Conservation (phyloP, 2,329 filamentous ascomycete species). For the Pyrenochaeta sp. region DNA sequence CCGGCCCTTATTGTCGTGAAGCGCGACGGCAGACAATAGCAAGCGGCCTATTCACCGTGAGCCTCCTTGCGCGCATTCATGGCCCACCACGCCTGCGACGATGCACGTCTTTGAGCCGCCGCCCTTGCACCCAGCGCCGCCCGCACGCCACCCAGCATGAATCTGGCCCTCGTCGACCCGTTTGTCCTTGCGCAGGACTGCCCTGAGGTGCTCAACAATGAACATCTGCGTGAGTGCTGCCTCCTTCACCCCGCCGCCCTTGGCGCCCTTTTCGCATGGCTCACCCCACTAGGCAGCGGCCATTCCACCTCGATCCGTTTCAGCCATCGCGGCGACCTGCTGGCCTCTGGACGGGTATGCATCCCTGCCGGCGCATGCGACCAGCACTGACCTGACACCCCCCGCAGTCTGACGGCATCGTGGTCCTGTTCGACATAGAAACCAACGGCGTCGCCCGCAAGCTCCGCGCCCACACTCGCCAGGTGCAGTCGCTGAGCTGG, state of each 20-base stretch:
- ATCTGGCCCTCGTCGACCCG: conserved; percentile 74
- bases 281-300: conserved; percentile 59
- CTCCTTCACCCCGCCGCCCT: conserved; percentile 62
- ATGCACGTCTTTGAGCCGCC: conserved; percentile 27
- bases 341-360: conserved; percentile 85
- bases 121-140: conserved; percentile 16
- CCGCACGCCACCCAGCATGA: conserved; percentile 60
- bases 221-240: conserved; percentile 73
- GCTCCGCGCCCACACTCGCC: conserved; percentile 88
- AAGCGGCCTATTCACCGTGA: not conserved
- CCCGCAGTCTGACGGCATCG: conserved; percentile 95
- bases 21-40: not conserved
- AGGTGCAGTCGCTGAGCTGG: conserved; percentile 95
- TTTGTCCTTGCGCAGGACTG: conserved; percentile 81
- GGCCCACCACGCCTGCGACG: conserved; percentile 21
- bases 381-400: conserved; percentile 53
- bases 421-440: conserved; percentile 96
- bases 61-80: conserved; percentile 23
- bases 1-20: not conserved
- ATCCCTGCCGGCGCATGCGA: conserved; percentile 18
- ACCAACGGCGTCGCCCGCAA: conserved; percentile 97
- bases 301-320: conserved; percentile 78
- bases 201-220: conserved; percentile 86
- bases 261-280: conserved; percentile 36
- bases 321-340: conserved; percentile 91